Evolutionary conservation across 23 red algal genomes (phyloP).

Genomic region (Gracilaria gracilis): DNA sequence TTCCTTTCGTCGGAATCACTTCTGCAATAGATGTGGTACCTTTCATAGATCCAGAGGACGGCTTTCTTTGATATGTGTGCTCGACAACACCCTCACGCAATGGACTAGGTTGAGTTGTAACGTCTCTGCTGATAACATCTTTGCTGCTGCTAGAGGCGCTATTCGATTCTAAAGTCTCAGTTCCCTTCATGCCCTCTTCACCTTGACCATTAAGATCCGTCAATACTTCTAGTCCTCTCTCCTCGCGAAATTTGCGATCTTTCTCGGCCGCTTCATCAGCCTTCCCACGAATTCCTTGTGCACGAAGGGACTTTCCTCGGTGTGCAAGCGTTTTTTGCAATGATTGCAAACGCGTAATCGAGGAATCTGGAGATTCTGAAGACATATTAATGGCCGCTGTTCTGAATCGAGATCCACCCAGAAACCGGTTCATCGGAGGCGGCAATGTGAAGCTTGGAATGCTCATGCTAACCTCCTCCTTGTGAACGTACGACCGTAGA

Average conservation of each 20-base stretch:
- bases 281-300: conserved; percentile 27
- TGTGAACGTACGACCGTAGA: no score
- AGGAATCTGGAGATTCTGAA: not conserved
- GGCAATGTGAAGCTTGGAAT: not conserved
- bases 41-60: not conserved
- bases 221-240: not conserved
- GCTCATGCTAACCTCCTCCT: not conserved
- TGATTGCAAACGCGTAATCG: conserved; percentile 28
- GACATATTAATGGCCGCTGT: conserved; percentile 18
- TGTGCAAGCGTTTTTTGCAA: conserved; percentile 13
- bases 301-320: conserved; percentile 20
- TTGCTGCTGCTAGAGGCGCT: not conserved
- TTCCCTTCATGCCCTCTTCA: not conserved
- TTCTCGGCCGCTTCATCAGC: conserved; percentile 35
- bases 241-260: not conserved
- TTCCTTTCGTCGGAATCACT: not conserved
- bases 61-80: not conserved
- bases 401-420: conserved; percentile 13
- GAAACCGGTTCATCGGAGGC: conserved; percentile 26
- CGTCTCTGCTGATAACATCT: no score
- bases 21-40: not conserved
- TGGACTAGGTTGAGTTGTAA: not conserved
- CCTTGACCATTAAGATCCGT: not conserved
- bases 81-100: not conserved
- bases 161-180: not conserved